A percentile compares a stretch with the other conserved stretches of the same genome.
Evolutionary conservation across 345 rosid genomes (phyloP).

Genomic region (Excoecaria agallocha): DNA sequence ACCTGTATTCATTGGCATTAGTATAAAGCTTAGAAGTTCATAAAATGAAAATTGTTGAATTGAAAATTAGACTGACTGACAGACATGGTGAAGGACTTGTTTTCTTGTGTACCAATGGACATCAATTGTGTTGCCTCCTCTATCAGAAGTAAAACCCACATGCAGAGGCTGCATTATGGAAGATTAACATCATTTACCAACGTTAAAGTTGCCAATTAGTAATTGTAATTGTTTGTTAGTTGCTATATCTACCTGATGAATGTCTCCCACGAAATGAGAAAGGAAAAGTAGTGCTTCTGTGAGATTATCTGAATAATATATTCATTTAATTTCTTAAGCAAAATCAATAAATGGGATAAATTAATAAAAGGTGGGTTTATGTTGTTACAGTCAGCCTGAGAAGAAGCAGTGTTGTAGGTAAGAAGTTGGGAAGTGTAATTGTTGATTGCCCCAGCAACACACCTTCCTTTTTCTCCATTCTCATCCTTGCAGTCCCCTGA

Average conservation of each 20-base stretch:
- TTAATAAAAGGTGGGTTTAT: neutral
- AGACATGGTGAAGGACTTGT: constrained; percentile 75
- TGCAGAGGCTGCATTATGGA: constrained; percentile 65
- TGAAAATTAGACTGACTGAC: constrained; percentile 17
- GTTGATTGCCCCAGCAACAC: constrained; percentile 87
- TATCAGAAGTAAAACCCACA: constrained; percentile 70
- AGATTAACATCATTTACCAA: neutral
- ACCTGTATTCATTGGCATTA: constrained; percentile 41
- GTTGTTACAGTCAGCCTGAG: constrained; percentile 45
- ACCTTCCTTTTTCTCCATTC: constrained; percentile 54
- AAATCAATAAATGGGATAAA: neutral
- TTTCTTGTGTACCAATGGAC: constrained; percentile 84
- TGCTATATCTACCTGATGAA: constrained; percentile 61
- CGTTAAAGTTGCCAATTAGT: neutral
- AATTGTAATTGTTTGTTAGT: neutral
- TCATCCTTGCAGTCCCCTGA: constrained; percentile 90
- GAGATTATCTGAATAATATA: constrained; percentile 57
- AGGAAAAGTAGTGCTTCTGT: constrained; percentile 88
- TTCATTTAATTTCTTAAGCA: neutral
- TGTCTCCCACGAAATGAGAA: constrained; percentile 85
- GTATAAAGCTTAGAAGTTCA: neutral
- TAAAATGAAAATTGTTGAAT: neutral
- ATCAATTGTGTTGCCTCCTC: constrained; percentile 76
- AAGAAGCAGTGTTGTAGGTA: constrained; percentile 40
- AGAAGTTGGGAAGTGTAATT: constrained; percentile 92